Conservation (phyloP, 1,284 basidiomycete species). For the Ustilago tritici region DNA sequence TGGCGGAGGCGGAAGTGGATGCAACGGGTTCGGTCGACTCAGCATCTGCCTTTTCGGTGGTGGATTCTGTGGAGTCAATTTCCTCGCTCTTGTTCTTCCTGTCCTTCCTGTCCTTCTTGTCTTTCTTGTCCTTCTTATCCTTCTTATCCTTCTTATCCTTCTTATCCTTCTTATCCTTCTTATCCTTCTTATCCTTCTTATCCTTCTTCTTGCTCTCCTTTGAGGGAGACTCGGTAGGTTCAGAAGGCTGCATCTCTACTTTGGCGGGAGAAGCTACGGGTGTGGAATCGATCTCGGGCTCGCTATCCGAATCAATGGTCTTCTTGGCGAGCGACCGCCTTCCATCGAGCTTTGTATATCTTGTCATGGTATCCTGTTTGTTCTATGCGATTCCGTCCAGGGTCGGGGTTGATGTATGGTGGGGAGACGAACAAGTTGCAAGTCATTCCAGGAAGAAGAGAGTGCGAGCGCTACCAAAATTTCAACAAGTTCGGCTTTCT, state of each 20-base stretch:
- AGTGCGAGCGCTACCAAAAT: neutral
- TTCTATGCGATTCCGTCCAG: neutral
- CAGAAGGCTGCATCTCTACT: conserved; percentile 8
- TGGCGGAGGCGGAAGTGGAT: conserved; percentile 28
- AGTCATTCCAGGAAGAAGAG: neutral
- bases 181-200: conserved; percentile 31
- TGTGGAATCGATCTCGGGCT: conserved; percentile 27
- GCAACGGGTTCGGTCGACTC: conserved; percentile 25
- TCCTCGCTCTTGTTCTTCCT: conserved; percentile 24
- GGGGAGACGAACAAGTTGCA: neutral
- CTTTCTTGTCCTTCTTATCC: conserved; percentile 33
- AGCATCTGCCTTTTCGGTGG: neutral
- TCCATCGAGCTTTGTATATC: conserved; percentile 60
- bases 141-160: conserved; percentile 32
- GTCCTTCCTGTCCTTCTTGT: conserved; percentile 26
- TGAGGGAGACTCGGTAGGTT: conserved; percentile 20
- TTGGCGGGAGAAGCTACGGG: conserved; percentile 20
- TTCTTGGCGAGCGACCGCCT: conserved; percentile 53
- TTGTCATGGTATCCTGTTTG: conserved; percentile 41
- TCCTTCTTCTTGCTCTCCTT: conserved; percentile 35
- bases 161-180: conserved; percentile 31
- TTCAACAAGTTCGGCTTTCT: conserved; percentile 3
- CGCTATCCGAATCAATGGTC: conserved; percentile 37
- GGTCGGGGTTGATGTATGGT: neutral
- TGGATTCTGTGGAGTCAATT: neutral